phyloP scores from a whole-genome alignment of 768 basidiomycete genomes.

The Roridomyces roridus region DNA sequence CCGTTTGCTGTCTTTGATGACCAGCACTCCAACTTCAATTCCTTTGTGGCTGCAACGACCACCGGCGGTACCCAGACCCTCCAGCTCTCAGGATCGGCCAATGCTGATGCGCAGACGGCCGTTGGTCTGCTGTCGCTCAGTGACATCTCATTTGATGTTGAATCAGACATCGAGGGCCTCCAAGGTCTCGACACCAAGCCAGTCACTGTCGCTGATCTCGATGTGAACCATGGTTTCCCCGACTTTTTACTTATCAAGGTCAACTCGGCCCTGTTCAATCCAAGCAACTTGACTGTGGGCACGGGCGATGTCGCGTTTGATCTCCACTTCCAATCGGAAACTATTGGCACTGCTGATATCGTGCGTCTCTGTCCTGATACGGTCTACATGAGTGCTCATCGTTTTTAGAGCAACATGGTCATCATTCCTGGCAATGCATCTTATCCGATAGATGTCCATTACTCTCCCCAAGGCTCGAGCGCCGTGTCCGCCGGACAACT shows the following conservation, averaged over 20 bases:
- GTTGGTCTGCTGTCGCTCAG: conserved; percentile 65
- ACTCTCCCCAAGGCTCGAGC: conserved; percentile 55
- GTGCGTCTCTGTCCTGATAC: conserved; percentile 35
- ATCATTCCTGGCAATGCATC: conserved; percentile 63
- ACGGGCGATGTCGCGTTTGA: conserved; percentile 70
- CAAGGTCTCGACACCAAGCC: conserved; percentile 68
- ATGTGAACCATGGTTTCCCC: conserved; percentile 71
- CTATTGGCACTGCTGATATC: conserved; percentile 64
- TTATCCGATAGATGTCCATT: conserved; percentile 70
- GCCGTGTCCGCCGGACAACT: conserved; percentile 58
- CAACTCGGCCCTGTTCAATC: conserved; percentile 65
- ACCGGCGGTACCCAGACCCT: conserved; percentile 51
- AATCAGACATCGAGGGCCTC: conserved; percentile 64
- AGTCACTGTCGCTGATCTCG: conserved; percentile 59
- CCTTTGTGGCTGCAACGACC: conserved; percentile 69
- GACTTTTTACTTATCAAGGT: conserved; percentile 74
- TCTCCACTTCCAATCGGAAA: conserved; percentile 60
- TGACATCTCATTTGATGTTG: conserved; percentile 64
- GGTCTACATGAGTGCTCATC: background rate
- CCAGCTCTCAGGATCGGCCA: conserved; percentile 58
- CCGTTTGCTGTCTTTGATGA: conserved; percentile 63
- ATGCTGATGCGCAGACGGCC: conserved; percentile 66
- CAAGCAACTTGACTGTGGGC: conserved; percentile 60
- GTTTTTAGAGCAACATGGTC: conserved; percentile 53
- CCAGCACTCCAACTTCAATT: conserved; percentile 57